These are phyloP conservation scores for Epichloe amarillans DNA, from an alignment of 2,329 filamentous ascomycete species.

Conservation along the genomic window DNA sequence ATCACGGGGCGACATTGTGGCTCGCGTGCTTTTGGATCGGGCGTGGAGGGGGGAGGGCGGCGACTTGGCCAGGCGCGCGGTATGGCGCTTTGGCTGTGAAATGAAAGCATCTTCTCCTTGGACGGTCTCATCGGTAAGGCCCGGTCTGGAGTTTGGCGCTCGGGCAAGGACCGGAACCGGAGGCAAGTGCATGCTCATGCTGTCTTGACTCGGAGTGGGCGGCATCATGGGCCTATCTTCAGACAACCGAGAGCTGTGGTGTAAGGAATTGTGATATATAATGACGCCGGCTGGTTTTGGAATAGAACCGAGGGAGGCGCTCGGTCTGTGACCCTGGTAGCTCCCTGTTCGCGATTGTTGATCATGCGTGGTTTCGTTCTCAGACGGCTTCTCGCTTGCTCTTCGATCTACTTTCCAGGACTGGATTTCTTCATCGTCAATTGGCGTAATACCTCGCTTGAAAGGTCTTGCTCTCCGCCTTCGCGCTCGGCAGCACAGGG, in stretches of 20 bases:
- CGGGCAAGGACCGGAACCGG: slow-evolving; percentile 39
- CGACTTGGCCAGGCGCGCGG: slow-evolving; percentile 32
- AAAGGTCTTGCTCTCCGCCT: slow-evolving; percentile 31
- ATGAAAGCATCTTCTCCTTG: slow-evolving; percentile 49
- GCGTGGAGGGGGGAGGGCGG: slow-evolving; percentile 32
- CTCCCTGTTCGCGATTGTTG: slow-evolving; percentile 5
- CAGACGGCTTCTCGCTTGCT: slow-evolving; percentile 16
- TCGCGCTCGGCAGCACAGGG: slow-evolving; percentile 26
- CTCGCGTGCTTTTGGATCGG: slow-evolving; percentile 34
- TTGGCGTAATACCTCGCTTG: slow-evolving; percentile 44
- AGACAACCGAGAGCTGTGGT: slow-evolving; percentile 11
- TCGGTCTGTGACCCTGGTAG: slow-evolving; percentile 14
- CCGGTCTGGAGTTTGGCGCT: slow-evolving; percentile 48
- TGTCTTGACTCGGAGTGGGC: slow-evolving; percentile 25
- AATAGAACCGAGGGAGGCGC: slow-evolving; percentile 19
- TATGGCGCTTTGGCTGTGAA: slow-evolving; percentile 35
- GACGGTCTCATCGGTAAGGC: slow-evolving; percentile 47
- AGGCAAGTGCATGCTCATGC: slow-evolving; percentile 33
- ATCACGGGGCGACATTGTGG: slow-evolving; percentile 26
- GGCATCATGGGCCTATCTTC: slow-evolving; percentile 17
- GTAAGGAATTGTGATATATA: slow-evolving; percentile 30
- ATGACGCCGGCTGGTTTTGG: slow-evolving; percentile 40
- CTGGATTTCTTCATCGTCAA: slow-evolving; percentile 52
- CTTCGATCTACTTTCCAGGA: slow-evolving; percentile 40
- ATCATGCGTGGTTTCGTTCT: not conserved